Conservation (phyloP, 2,329 filamentous ascomycete species). For the Beauveria sp. region DNA sequence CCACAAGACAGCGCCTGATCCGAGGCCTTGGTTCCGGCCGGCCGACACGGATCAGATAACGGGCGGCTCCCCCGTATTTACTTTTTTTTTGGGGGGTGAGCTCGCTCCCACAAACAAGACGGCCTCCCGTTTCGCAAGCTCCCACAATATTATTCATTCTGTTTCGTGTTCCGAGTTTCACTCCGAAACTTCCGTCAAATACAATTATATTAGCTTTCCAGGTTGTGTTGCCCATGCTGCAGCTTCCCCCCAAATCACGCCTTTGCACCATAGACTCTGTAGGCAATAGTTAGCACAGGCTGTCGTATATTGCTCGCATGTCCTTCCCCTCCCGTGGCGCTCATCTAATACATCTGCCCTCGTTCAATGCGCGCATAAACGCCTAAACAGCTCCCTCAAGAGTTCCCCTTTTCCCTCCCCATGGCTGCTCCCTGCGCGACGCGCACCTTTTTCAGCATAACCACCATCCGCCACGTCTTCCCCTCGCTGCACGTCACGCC, state of each 20-base stretch:
- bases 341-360: not conserved
- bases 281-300: not conserved
- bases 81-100: too few relatives aligned
- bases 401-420: not conserved
- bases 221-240: not conserved
- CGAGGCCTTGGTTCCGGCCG: not conserved
- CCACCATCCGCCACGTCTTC: not conserved
- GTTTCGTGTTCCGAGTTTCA: too few relatives aligned
- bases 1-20: not conserved
- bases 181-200: too few relatives aligned
- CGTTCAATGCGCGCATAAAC: not conserved
- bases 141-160: not conserved
- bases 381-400: not conserved
- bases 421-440: not conserved
- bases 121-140: not conserved
- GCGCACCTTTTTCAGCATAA: not conserved
- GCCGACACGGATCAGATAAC: constrained; percentile 12
- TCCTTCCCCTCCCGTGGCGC: not conserved
- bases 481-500: not conserved
- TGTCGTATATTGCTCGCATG: not conserved
- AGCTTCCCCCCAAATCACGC: not conserved
- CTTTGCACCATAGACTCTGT: not conserved
- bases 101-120: not conserved
- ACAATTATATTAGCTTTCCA: too few relatives aligned
- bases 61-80: not conserved